Percentiles rank a stretch among this genome's conserved stretches.
These are phyloP conservation scores for Miamiensis avidus DNA, from an alignment of 169 alveolate species.

Conservation along the genomic window DNA sequence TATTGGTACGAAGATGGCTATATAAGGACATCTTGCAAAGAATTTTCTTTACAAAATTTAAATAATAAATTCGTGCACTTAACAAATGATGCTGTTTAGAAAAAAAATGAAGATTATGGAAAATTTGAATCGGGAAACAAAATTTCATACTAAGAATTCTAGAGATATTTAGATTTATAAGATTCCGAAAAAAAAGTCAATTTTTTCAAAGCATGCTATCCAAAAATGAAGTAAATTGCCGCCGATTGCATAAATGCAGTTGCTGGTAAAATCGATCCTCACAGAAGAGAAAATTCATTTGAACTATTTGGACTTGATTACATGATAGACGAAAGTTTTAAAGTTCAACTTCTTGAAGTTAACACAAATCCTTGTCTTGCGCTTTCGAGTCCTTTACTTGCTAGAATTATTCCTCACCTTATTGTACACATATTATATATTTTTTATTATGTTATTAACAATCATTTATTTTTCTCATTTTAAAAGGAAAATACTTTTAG, in stretches of 20 bases:
- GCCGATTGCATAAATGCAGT: slow-evolving; percentile 57
- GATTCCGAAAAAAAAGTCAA: slow-evolving; percentile 37
- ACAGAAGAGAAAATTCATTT: slow-evolving; percentile 57
- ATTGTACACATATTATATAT: slow-evolving; percentile 55
- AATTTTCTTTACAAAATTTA: slow-evolving; percentile 52
- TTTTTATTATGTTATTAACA: background rate
- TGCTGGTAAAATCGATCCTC: slow-evolving; percentile 66
- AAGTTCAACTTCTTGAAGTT: slow-evolving; percentile 79
- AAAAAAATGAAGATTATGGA: slow-evolving; percentile 60
- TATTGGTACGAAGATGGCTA: slow-evolving; percentile 71
- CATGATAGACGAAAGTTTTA: slow-evolving; percentile 80
- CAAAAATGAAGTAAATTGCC: slow-evolving; percentile 62
- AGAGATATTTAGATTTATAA: slow-evolving; percentile 49
- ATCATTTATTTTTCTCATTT: background rate
- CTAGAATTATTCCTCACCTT: slow-evolving; percentile 63
- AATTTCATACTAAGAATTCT: slow-evolving; percentile 59
- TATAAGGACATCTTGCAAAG: slow-evolving; percentile 57
- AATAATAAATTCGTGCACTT: slow-evolving; percentile 64
- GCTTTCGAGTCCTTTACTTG: slow-evolving; percentile 57
- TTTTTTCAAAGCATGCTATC: slow-evolving; percentile 64
- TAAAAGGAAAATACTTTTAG: slow-evolving; percentile 21
- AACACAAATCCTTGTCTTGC: slow-evolving; percentile 83
- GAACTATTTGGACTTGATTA: slow-evolving; percentile 85
- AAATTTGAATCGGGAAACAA: slow-evolving; percentile 71
- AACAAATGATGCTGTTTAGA: slow-evolving; percentile 74